A percentile compares a stretch with the other conserved stretches of the same genome.
phyloP scores from a whole-genome alignment of 208 protist genomes.

The Acanthamoeba pearcei region DNA sequence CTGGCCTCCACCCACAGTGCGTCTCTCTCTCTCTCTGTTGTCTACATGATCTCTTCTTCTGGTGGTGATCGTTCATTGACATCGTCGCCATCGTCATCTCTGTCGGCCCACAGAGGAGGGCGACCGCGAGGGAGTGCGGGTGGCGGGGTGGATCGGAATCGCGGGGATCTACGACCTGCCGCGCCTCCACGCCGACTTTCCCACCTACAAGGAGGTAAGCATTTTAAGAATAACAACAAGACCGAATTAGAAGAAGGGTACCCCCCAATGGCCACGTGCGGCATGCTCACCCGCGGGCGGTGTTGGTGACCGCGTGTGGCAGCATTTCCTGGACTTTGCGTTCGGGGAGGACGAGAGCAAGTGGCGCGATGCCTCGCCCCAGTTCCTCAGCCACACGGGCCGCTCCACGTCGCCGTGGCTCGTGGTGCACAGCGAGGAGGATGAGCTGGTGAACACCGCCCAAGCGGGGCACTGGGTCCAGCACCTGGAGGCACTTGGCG shows the following conservation, averaged over 20 bases:
- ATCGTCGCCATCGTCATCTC: no score
- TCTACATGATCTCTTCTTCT: no score
- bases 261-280: not conserved
- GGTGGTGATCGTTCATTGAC: no score
- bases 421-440: constrained; percentile 25
- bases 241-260: no score
- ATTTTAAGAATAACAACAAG: no score
- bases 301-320: not conserved
- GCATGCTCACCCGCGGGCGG: no score
- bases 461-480: not conserved
- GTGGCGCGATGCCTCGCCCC: constrained; percentile 39
- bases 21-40: no score
- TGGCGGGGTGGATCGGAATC: constrained; percentile 22
- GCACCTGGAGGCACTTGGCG: constrained; percentile 19
- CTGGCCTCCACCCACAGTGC: not conserved
- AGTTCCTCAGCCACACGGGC: not conserved
- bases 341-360: constrained; percentile 35
- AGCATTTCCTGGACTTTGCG: constrained; percentile 11
- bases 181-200: constrained; percentile 25
- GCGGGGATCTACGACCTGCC: constrained; percentile 52
- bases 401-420: constrained; percentile 38
- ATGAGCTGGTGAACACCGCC: not conserved
- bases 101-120: not conserved
- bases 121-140: not conserved
- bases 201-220: constrained; percentile 30